Evolutionary conservation across 495 filamentous ascomycete species (phyloP), one percentile per base, ranked within the genome.

Genomic region (Neohortaea acidophila): DNA sequence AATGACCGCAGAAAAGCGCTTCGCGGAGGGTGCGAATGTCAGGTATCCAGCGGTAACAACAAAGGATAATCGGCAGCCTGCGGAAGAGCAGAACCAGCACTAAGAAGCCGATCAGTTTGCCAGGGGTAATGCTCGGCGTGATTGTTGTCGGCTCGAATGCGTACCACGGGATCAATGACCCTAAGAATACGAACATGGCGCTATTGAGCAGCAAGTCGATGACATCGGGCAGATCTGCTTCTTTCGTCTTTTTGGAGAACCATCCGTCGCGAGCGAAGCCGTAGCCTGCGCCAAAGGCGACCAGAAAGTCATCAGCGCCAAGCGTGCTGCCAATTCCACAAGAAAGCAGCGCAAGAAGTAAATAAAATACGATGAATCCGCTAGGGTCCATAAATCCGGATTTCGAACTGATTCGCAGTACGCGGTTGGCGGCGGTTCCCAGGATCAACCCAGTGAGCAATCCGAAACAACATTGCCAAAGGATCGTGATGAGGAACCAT

Each of bases 1-100:
- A 69, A 46, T 69, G 66, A 0, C 67, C 66, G 39, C 53, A 57
- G 51, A 68, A 70, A 4, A 70, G 51, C 0, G 65, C 67, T 47
- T 70, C 67, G 11, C 54, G 51, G 34, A 53, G 59, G 0, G 66
- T 67, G 2, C 52, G 41, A 38, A 70, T 54, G 28, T 63, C 62
- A 6, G 56, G 65, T 26, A 61, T 61, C 38, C 52, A 58, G 5
- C 40, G 48, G 37, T 68, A 59, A 33, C 64, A 43, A 4, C 54
- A 49, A 19, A 63, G 47, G 2, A 68, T 56, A 45, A 66, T 56
- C 1, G 67, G 66, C 7, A 70, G 56, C 13, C 67, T 54, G 9
- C 66, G 52, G 42, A 68, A 63, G 6, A 59, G 38, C 7, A 69
- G 53, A 18, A 69, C 55, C 18, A 67, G 54, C 17, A 57, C 33